Base-by-base conservation (phyloP, 345 rosid species). In the Arabis hirsuta region DNA sequence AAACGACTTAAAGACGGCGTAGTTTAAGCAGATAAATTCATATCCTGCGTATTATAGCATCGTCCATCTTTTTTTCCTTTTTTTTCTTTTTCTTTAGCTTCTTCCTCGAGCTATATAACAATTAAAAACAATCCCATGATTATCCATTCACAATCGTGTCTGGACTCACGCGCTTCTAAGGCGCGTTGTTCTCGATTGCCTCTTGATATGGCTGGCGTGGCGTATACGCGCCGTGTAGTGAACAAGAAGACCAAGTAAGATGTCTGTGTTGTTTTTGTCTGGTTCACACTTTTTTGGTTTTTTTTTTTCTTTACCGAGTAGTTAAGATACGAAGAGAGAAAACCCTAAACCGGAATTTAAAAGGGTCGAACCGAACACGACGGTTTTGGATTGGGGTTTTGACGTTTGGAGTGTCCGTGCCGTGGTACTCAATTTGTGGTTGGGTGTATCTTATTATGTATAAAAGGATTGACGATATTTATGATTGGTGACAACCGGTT, bases 1-100 rank as follows among this genome's bases (percentile, higher is more conserved):
- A 63, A 22, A 70, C 48, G 65, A 66, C 68, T 52, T 22, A 61
- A 27, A 8, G 60, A 74, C 71, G 13, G 77, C 72, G 79, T 61
- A 79, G 43, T 64, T 73, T 73, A 69, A 27, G 27, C 5, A 19
- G 0, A 4, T 52, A 1, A 20, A 29, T 62, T 16, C 42, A 9
- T 11, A n/a, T 24, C 63, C 41, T 1, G 77, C 65, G 77, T 13
- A 73, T 1, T 0, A 5, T 76, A 77, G 76, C 19, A 16, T 50
- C 32, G 7, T 24, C 11, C 31, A 9, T 6, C 14, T 67, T 16
- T 13, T 5, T 14, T 29, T 9, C 3, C 2, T 6, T n/a, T 13
- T 4, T 12, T 12, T 41, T 2, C 22, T 22, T 22, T 22, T 22
- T 2, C 1, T 22, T 22, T 22, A 22, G 12, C 13, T 42, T 22